These are phyloP conservation scores for Sporopachydermia cereana DNA, from an alignment of 1,139 yeast genomes.

Conservation along the genomic window DNA sequence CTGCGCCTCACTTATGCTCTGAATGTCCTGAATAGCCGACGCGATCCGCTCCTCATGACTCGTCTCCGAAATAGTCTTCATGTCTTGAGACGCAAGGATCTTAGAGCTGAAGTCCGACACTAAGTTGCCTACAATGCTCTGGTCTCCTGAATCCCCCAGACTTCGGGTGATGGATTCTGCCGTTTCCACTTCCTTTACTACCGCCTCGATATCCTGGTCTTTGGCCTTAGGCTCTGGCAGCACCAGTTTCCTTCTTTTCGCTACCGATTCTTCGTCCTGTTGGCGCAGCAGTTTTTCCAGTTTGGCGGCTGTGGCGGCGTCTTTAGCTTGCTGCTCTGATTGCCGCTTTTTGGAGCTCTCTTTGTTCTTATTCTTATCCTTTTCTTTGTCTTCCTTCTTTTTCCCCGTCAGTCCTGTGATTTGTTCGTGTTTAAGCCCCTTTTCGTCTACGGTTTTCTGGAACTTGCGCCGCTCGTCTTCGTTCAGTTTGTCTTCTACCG, in stretches of 20 bases:
- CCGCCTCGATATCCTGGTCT: slow-evolving; percentile 24
- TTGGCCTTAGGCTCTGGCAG: slow-evolving; percentile 41
- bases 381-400: slow-evolving; percentile 21
- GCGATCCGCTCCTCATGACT: slow-evolving; percentile 16
- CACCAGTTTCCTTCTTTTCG: slow-evolving; percentile 42
- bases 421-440: slow-evolving; percentile 38
- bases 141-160: slow-evolving; percentile 15
- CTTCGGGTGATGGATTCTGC: slow-evolving; percentile 15
- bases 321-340: slow-evolving; percentile 18
- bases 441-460: slow-evolving; percentile 33
- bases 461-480: slow-evolving; percentile 30
- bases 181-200: slow-evolving; percentile 21
- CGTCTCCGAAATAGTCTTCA: slow-evolving; percentile 11
- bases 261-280: slow-evolving; percentile 26
- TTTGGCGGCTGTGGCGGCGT: slow-evolving; percentile 28
- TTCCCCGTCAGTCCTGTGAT: slow-evolving; percentile 27
- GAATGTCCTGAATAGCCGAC: slow-evolving; percentile 20
- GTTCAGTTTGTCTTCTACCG: slow-evolving; percentile 41
- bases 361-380: slow-evolving; percentile 16
- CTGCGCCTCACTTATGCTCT: slow-evolving; percentile 18
- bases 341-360: slow-evolving; percentile 16
- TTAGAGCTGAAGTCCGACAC: neutral
- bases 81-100: slow-evolving; percentile 6
- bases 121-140: slow-evolving; percentile 12
- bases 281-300: slow-evolving; percentile 18